These are phyloP conservation scores for Pythium biforme DNA, from an alignment of 352 stramenopile species.

Conservation along the genomic window DNA sequence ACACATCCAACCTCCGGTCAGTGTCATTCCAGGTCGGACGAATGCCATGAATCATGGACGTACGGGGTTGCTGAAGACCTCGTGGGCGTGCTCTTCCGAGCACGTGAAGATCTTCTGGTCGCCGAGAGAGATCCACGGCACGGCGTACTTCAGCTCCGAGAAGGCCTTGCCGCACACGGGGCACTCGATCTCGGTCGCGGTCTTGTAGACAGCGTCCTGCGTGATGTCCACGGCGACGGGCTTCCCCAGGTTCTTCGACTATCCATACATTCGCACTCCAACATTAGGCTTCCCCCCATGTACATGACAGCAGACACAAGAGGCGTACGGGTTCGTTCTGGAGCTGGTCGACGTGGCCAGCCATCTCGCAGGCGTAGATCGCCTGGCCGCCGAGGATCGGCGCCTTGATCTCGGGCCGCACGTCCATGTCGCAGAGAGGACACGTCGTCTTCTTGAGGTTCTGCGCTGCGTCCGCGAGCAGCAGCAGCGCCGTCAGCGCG, in stretches of 20 bases:
- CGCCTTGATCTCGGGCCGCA: constrained; percentile 54
- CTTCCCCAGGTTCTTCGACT: constrained; percentile 47
- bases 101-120: constrained; percentile 44
- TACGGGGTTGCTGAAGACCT: constrained; percentile 31
- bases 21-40: too few species aligned
- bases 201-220: constrained; percentile 65
- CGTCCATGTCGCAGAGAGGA: constrained; percentile 70
- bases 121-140: constrained; percentile 62
- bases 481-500: constrained; percentile 18
- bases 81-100: constrained; percentile 21
- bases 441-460: constrained; percentile 55
- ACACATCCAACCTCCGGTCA: not conserved
- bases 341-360: constrained; percentile 60
- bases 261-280: not conserved
- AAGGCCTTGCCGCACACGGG: constrained; percentile 54
- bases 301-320: not conserved
- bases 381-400: constrained; percentile 66
- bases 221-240: constrained; percentile 46
- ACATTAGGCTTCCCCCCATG: not conserved
- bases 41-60: too few species aligned
- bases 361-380: constrained; percentile 81
- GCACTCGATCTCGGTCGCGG: constrained; percentile 69
- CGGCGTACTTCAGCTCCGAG: constrained; percentile 65
- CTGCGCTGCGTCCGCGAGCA: constrained; percentile 27
- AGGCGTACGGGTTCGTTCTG: constrained; percentile 68